These are phyloP conservation scores for Tephrocybe rancida DNA, from an alignment of 768 basidiomycete species.

Conservation along the genomic window DNA sequence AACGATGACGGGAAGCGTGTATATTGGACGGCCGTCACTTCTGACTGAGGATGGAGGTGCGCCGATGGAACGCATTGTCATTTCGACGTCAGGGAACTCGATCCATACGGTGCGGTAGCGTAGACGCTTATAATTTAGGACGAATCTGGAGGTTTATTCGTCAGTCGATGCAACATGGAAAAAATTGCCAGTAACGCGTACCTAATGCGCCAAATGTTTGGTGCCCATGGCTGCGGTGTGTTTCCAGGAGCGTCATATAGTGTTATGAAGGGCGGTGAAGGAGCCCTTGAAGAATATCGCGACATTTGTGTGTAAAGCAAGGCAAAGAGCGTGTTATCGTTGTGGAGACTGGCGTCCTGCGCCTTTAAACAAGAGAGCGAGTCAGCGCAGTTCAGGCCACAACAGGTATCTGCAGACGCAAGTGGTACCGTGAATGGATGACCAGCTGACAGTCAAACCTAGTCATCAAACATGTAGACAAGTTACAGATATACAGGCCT, in stretches of 20 bases:
- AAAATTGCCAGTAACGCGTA: conserved; percentile 21
- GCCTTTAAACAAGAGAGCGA: conserved; percentile 6
- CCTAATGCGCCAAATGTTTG: conserved; percentile 77
- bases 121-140: conserved; percentile 78
- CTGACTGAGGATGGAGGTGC: conserved; percentile 58
- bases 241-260: conserved; percentile 70
- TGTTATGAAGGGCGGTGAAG: conserved; percentile 49
- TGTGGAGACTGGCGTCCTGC: background rate
- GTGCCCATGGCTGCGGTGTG: conserved; percentile 71
- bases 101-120: conserved; percentile 72
- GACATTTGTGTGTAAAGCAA: conserved; percentile 13
- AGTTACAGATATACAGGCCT: conserved; percentile 1
- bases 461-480: conserved; percentile 9
- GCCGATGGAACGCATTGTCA: conserved; percentile 55
- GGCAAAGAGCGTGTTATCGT: background rate
- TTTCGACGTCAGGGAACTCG: conserved; percentile 70
- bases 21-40: conserved; percentile 61
- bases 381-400: background rate
- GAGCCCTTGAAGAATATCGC: conserved; percentile 18
- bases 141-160: conserved; percentile 47
- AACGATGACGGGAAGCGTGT: conserved; percentile 70
- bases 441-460: conserved; percentile 11
- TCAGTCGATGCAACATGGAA: background rate
- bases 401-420: background rate
- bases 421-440: background rate